Conservation (phyloP, 345 rosid species). For the Hibiscus mutabilis region DNA sequence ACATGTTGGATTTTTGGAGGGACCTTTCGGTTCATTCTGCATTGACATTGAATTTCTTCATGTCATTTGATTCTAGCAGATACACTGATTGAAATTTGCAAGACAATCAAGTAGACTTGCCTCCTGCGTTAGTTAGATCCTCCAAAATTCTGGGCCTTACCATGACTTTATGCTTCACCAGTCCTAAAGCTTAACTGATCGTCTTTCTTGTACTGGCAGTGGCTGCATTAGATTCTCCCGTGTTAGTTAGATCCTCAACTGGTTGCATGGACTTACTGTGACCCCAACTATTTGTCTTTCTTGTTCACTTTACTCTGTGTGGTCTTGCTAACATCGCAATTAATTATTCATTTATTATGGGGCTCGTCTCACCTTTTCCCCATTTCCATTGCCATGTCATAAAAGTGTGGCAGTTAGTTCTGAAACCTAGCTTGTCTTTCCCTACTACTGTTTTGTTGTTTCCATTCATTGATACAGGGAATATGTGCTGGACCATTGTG, state of each 20-base stretch:
- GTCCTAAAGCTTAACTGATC: not conserved
- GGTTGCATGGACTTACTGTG: not conserved
- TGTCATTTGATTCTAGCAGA: not conserved
- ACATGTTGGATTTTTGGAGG: not conserved
- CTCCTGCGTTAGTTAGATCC: not conserved
- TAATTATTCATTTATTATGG: not conserved
- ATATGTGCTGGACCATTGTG: not conserved
- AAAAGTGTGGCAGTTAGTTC: constrained; percentile 5
- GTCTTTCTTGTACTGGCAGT: not conserved
- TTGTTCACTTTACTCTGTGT: not conserved
- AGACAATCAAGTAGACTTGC: not conserved
- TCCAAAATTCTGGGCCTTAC: not conserved
- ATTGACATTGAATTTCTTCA: not conserved
- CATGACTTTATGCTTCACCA: not conserved
- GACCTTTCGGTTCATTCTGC: not conserved
- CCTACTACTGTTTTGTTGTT: not conserved
- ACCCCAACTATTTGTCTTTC: not conserved
- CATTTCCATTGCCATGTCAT: not conserved
- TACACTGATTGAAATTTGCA: not conserved
- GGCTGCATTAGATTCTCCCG: not conserved
- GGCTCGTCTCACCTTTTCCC: not conserved
- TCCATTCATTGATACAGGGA: constrained; percentile 2
- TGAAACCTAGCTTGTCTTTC: constrained; percentile 8
- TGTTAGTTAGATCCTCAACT: not conserved
- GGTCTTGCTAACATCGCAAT: not conserved